A percentile compares a stretch with the other conserved stretches of the same genome.
Conservation (phyloP, 2,329 filamentous ascomycete species). For the Xylaria sp. region DNA sequence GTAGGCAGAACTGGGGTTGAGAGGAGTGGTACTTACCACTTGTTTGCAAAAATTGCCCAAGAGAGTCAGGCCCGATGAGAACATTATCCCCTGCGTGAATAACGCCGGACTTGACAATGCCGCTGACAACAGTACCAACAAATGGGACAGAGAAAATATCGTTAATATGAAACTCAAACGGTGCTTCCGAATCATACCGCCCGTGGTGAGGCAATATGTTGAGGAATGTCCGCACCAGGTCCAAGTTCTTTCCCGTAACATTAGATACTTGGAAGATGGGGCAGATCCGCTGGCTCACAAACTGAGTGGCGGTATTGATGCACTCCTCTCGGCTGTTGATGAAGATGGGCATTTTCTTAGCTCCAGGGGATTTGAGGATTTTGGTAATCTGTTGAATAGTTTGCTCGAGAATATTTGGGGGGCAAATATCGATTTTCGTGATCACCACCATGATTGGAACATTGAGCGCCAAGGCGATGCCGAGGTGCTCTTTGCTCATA, state of each 20-base stretch:
- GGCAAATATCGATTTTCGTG: conserved; percentile 98
- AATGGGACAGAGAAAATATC: conserved; percentile 98
- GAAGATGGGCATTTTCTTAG: conserved; percentile 93
- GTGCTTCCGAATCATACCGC: conserved; percentile 84
- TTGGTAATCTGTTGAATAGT: conserved; percentile 90
- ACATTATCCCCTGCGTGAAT: conserved; percentile 91
- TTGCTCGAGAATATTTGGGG: conserved; percentile 91
- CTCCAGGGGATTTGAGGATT: conserved; percentile 92
- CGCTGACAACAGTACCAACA: conserved; percentile 93
- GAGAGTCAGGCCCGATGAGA: conserved; percentile 85
- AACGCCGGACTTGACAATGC: conserved; percentile 86
- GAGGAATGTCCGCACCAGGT: conserved; percentile 88
- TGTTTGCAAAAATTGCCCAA: conserved; percentile 88
- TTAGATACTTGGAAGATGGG: conserved; percentile 98
- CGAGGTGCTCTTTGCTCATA: conserved; percentile 98
- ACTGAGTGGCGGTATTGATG: conserved; percentile 93
- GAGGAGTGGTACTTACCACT: conserved; percentile 50
- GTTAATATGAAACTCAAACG: conserved; percentile 95
- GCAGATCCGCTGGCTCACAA: conserved; percentile 93
- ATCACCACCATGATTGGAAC: conserved; percentile 98
- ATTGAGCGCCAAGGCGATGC: conserved; percentile 91
- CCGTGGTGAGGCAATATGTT: conserved; percentile 96
- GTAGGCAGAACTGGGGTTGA: background rate
- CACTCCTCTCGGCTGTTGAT: conserved; percentile 91
- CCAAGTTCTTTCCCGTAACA: conserved; percentile 89